Percentiles rank a stretch among this genome's conserved stretches.
Conservation (phyloP, 2,329 filamentous ascomycete species). For the Fusarium sp. region DNA sequence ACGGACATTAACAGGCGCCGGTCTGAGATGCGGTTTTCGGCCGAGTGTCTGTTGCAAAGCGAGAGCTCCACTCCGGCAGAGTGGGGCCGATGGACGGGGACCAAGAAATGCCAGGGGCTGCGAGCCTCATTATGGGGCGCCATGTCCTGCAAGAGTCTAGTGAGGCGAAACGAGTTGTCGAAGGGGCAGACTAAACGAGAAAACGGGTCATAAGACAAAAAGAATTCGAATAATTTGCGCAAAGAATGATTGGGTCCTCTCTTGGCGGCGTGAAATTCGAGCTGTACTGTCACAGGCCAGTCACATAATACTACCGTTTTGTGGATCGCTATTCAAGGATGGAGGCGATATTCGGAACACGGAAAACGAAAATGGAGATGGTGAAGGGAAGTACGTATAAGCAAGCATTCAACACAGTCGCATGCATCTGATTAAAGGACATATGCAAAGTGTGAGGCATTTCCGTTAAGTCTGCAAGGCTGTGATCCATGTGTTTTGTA, state of each 20-base stretch:
- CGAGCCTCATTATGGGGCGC: conserved; percentile 18
- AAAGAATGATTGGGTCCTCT: conserved; percentile 18
- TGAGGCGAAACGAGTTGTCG: conserved; percentile 12
- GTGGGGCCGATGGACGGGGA: conserved; percentile 26
- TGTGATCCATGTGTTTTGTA: conserved; percentile 25
- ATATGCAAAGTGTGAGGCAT: conserved; percentile 39
- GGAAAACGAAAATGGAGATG: conserved; percentile 15
- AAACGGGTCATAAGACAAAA: background rate
- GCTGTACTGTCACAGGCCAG: conserved; percentile 2
- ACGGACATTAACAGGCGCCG: conserved; percentile 11
- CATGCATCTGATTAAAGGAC: conserved; percentile 4
- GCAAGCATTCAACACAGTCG: conserved; percentile 2
- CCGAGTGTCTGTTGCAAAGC: conserved; percentile 21
- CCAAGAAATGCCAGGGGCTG: conserved; percentile 10
- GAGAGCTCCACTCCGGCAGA: conserved; percentile 14
- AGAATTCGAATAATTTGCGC: conserved; percentile 3
- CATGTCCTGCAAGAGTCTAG: conserved; percentile 25
- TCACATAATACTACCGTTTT: conserved; percentile 4
- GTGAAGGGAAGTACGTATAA: conserved; percentile 11
- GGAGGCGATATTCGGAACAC: conserved; percentile 8
- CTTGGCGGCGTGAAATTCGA: conserved; percentile 16
- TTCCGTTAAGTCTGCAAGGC: conserved; percentile 29
- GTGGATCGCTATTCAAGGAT: background rate
- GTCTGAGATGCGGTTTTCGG: conserved; percentile 22
- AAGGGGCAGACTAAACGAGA: conserved; percentile 2